Evolutionary conservation across 164 flowering plant genomes (phyloP).

Genomic region (Aristolochia californica): DNA sequence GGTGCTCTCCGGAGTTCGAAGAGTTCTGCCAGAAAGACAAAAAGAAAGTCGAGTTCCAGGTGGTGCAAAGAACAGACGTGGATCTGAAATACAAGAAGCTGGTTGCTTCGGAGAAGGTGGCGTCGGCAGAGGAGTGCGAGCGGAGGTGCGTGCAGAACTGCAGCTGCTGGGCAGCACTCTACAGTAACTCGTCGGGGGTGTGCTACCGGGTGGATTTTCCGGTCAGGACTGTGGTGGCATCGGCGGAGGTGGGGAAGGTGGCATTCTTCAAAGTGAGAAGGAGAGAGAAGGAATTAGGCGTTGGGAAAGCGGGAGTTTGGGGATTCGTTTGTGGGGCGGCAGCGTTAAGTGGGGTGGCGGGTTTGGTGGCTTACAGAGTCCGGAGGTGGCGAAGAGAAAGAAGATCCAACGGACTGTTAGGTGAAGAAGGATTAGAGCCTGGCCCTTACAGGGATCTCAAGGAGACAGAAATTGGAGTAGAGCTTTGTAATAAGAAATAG

Average conservation of each 20-base stretch:
- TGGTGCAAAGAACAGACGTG: constrained; percentile 44
- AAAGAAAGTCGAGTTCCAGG: constrained; percentile 21
- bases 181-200: constrained; percentile 62
- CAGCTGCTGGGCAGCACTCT: constrained; percentile 78
- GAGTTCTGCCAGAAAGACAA: constrained; percentile 37
- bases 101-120: constrained; percentile 38
- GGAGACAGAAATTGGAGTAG: constrained; percentile 53
- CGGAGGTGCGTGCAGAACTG: constrained; percentile 50
- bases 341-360: constrained; percentile 19
- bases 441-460: constrained; percentile 63
- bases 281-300: constrained; percentile 11
- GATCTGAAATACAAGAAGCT: constrained; percentile 74
- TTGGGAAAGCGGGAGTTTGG: constrained; percentile 23
- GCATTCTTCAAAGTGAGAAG: constrained; percentile 59
- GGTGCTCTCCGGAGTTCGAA: constrained; percentile 27
- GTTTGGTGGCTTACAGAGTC: constrained; percentile 17
- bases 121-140: constrained; percentile 48
- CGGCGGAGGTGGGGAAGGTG: constrained; percentile 42
- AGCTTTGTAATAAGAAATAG: constrained; percentile 15
- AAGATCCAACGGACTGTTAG: constrained; percentile 17
- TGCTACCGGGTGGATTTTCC: constrained; percentile 71
- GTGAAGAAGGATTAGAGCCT: constrained; percentile 31
- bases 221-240: constrained; percentile 46
- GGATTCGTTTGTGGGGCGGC: constrained; percentile 24
- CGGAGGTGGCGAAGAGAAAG: constrained; percentile 29